These are phyloP conservation scores for Ophiocordyceps sinensis DNA, from an alignment of 2,329 filamentous ascomycete species.

Conservation along the genomic window DNA sequence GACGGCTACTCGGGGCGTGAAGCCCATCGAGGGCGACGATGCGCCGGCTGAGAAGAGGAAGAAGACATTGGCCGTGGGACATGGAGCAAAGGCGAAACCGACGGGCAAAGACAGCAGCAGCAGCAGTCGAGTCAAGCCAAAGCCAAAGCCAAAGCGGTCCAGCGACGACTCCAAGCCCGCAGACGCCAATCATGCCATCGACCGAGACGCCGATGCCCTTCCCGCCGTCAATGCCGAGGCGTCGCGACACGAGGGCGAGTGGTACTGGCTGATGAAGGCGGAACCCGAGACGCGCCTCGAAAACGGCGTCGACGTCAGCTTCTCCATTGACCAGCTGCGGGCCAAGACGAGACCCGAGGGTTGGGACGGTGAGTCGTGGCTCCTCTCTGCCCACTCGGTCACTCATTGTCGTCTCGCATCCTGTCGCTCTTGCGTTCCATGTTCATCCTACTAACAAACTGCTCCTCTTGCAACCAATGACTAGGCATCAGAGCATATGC, in stretches of 20 bases:
- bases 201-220: constrained; percentile 17
- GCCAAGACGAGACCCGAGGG: constrained; percentile 63
- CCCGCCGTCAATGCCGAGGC: constrained; percentile 23
- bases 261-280: constrained; percentile 74
- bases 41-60: neutral
- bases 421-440: neutral
- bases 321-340: constrained; percentile 83
- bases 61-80: neutral
- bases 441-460: neutral
- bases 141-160: neutral
- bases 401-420: neutral
- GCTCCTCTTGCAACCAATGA: neutral
- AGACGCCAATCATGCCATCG: constrained; percentile 9
- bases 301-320: constrained; percentile 77
- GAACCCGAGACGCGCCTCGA: constrained; percentile 79
- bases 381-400: neutral
- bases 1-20: too few species aligned
- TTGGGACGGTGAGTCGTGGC: constrained; percentile 61
- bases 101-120: neutral
- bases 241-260: constrained; percentile 23
- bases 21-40: neutral
- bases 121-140: neutral
- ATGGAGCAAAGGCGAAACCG: too few species aligned
- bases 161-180: neutral
- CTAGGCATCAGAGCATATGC: constrained; percentile 35